Conservation (phyloP, 805 yeast species). For the Spathaspora boniae region DNA sequence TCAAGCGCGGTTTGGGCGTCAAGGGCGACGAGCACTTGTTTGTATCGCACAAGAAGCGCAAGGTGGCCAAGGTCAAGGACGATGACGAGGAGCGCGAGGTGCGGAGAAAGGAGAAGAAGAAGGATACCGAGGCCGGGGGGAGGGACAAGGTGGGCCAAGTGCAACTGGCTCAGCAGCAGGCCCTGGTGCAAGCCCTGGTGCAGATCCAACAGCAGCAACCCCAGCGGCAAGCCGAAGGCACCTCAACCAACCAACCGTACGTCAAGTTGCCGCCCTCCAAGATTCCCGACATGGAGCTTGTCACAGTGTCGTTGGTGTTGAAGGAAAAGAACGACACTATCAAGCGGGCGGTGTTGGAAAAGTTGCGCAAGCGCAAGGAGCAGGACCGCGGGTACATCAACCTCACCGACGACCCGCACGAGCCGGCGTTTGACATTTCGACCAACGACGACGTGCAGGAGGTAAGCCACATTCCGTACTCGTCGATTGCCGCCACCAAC, state of each 20-base stretch:
- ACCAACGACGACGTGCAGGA: constrained; percentile 45
- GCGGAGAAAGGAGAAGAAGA: constrained; percentile 11
- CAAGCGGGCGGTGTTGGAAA: constrained; percentile 80
- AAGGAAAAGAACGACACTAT: constrained; percentile 75
- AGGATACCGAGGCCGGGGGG: constrained; percentile 11
- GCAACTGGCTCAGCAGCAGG: constrained; percentile 1
- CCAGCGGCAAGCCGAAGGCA: constrained; percentile 14
- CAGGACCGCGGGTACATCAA: constrained; percentile 78
- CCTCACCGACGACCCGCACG: constrained; percentile 80
- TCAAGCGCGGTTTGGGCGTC: constrained; percentile 72
- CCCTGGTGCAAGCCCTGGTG: constrained; percentile 10
- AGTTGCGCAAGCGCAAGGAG: constrained; percentile 66
- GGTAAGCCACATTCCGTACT: constrained; percentile 68
- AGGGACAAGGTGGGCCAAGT: constrained; percentile 12
- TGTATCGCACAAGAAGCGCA: constrained; percentile 72
- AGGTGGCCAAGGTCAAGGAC: constrained; percentile 32
- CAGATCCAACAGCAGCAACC: constrained; percentile 11
- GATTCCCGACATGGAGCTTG: constrained; percentile 87
- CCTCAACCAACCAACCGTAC: constrained; percentile 61
- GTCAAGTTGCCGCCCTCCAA: constrained; percentile 86
- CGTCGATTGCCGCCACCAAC: constrained; percentile 68
- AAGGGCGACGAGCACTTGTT: constrained; percentile 74
- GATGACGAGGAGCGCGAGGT: constrained; percentile 32
- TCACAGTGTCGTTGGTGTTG: constrained; percentile 73
- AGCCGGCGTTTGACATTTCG: constrained; percentile 73